phyloP scores from a whole-genome alignment of 768 basidiomycete genomes.

The Agrocybe pediades region DNA sequence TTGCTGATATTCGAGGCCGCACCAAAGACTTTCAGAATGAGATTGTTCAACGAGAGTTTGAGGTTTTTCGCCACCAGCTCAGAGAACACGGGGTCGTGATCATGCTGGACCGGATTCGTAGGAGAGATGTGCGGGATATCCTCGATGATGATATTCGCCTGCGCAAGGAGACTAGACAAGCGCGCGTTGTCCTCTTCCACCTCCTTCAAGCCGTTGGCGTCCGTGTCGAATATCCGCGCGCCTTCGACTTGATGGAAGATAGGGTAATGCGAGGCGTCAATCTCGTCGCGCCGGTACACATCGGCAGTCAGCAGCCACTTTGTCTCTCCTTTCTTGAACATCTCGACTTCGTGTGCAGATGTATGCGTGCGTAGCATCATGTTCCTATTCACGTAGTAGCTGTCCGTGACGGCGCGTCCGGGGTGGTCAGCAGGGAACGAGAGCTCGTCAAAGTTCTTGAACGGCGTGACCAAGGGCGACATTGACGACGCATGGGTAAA shows the following conservation, averaged over 20 bases:
- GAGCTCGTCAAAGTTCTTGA: slow-evolving; percentile 95
- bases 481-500: slow-evolving; percentile 76
- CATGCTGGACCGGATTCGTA: slow-evolving; percentile 79
- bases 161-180: slow-evolving; percentile 59
- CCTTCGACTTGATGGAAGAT: slow-evolving; percentile 99
- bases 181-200: slow-evolving; percentile 72
- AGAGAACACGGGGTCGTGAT: slow-evolving; percentile 75
- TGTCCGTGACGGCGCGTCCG: slow-evolving; percentile 86
- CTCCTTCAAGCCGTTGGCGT: slow-evolving; percentile 56
- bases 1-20: slow-evolving; percentile 47
- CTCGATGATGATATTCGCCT: slow-evolving; percentile 82
- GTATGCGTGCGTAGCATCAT: slow-evolving; percentile 97
- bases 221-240: slow-evolving; percentile 73
- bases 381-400: slow-evolving; percentile 91
- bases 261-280: slow-evolving; percentile 94
- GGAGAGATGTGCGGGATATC: slow-evolving; percentile 76
- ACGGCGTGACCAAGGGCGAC: slow-evolving; percentile 87
- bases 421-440: slow-evolving; percentile 94
- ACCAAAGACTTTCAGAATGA: slow-evolving; percentile 84
- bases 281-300: slow-evolving; percentile 97
- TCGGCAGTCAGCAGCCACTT: slow-evolving; percentile 94
- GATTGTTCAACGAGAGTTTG: slow-evolving; percentile 85
- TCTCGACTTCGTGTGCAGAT: slow-evolving; percentile 96
- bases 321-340: slow-evolving; percentile 73
- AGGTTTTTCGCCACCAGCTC: slow-evolving; percentile 80